Evolutionary conservation across 2,329 filamentous ascomycete species (phyloP).

Genomic region (Diaporthe citri): DNA sequence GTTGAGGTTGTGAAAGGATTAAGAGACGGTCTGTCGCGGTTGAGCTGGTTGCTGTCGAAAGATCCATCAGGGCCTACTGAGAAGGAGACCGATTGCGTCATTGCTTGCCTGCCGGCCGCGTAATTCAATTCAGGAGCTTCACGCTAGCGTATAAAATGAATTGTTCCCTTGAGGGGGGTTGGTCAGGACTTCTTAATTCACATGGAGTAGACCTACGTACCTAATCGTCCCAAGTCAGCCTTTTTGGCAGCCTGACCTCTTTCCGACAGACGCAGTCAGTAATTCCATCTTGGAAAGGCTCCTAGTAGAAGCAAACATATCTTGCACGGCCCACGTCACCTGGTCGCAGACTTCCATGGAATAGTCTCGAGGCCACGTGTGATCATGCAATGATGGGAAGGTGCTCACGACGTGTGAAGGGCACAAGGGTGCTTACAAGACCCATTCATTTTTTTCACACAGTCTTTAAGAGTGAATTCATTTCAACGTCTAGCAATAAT

Average conservation of each 20-base stretch:
- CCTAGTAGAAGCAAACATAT: background rate
- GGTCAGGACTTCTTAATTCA: background rate
- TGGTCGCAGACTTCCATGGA: background rate
- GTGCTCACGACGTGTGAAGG: background rate
- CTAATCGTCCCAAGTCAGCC: background rate
- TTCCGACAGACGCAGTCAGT: background rate
- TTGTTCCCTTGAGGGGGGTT: no score
- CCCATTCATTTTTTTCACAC: no score
- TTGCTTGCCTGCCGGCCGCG: background rate
- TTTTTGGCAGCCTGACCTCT: background rate
- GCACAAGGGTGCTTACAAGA: background rate
- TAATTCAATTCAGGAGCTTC: background rate
- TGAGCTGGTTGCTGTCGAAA: background rate
- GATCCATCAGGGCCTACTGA: background rate
- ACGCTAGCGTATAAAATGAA: background rate
- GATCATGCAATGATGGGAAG: background rate
- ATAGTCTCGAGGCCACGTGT: background rate
- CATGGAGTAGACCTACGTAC: background rate
- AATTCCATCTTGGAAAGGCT: background rate
- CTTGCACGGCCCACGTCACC: background rate
- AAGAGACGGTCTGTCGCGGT: background rate
- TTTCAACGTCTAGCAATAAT: no score
- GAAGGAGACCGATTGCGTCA: background rate
- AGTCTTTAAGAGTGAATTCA: no score
- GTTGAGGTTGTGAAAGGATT: background rate